Evolutionary conservation across 2,329 filamentous ascomycete species (phyloP).

Genomic region (Sporothrix inflata): DNA sequence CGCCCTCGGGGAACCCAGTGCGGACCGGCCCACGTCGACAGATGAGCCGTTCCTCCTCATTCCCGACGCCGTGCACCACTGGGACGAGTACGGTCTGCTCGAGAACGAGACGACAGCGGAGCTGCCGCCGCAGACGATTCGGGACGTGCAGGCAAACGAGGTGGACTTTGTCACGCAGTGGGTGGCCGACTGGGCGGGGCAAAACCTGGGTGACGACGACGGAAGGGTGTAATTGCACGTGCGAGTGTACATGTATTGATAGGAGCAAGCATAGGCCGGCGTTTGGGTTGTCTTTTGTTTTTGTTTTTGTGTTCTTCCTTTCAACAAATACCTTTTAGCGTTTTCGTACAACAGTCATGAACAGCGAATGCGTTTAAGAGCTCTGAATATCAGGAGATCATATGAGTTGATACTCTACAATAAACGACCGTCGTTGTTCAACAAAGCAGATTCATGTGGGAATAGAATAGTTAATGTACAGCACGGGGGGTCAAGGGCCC

Average conservation of each 20-base stretch:
- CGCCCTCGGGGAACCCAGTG: conserved; percentile 61
- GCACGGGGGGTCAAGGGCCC: neutral
- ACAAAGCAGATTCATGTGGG: neutral
- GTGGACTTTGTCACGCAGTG: conserved; percentile 33
- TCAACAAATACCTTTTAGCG: neutral
- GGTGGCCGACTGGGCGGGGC: conserved; percentile 31
- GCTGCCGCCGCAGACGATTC: conserved; percentile 32
- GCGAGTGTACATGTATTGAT: neutral
- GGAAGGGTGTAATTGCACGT: neutral
- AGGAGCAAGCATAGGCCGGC: neutral
- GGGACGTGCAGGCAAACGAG: conserved; percentile 32
- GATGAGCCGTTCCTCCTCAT: conserved; percentile 76
- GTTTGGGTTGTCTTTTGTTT: neutral
- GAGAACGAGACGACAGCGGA: conserved; percentile 57
- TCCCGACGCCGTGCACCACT: conserved; percentile 73
- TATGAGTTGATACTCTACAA: neutral
- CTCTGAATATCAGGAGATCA: neutral
- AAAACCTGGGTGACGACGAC: neutral
- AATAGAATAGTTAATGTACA: conserved; percentile 14
- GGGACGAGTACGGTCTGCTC: conserved; percentile 74
- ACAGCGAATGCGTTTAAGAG: neutral
- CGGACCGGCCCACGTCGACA: conserved; percentile 60
- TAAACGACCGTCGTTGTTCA: neutral
- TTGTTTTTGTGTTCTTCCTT: neutral
- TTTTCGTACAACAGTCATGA: neutral